Base-by-base conservation (phyloP, 2,329 filamentous ascomycete species). In the Aureobasidium leucospermi region DNA sequence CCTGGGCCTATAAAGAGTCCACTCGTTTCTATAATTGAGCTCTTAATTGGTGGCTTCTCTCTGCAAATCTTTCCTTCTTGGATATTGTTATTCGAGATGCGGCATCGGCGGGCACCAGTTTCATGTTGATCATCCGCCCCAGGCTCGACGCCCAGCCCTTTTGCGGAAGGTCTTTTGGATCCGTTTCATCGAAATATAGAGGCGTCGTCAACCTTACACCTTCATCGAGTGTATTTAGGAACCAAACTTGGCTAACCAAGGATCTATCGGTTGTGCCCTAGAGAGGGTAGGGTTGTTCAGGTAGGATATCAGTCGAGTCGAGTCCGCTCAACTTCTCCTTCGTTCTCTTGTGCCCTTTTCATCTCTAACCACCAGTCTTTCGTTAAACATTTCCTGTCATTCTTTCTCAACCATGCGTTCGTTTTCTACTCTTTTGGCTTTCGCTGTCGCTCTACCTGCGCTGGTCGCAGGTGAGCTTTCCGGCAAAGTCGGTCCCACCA, bases 401-500 rank as follows among this genome's bases (percentile, higher is more conserved):
- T 47, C 15, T 39, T 4, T 41, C 39, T 3, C 9, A 5, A 34
- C 15, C 10, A 58, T 58, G 55, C 16, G 29, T 49, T 48, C 36
- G 7, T 49, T 58, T 29, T 61, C 55, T 16, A 51, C 62, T 39
- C 19, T 67, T 31, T 29, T 67, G 15, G 58, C 66, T 8, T 58
- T 64, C 11, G 60, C 70, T 7, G 51, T 64, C 23, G 58, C 67
- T 23, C 60, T 69, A 13, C 60, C 65, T 62, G 64, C 67, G 63
- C 67, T 66, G 67, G 65, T 65, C 60, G 65, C 61, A 58, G 68
- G 65, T 41, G 67, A 68, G 48, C 70, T 79, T 31, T 69, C 71
- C 6, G 75, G 75, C 56, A 67, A 65, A 6, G 76, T 79, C 15
- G 77, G 77, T n/a, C 76, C 77, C 8, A 66, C 72, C 43, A 80